Evolutionary conservation across 257 asterid species (phyloP).

Genomic region (Nicotiana benthamiana): DNA sequence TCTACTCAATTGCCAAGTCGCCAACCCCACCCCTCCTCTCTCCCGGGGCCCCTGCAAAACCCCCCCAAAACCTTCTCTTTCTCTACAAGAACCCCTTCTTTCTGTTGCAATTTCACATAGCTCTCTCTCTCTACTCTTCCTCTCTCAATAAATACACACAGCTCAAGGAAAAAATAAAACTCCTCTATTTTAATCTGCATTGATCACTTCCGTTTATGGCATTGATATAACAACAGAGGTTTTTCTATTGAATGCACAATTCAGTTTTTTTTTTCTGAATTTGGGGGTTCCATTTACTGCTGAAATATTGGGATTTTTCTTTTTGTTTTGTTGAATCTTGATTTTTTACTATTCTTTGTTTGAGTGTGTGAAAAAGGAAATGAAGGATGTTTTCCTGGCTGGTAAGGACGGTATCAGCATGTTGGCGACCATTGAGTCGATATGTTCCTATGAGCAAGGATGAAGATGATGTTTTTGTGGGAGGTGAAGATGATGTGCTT

Average conservation of each 20-base stretch:
- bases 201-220: background rate
- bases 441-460: conserved; percentile 75
- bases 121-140: background rate
- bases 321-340: background rate
- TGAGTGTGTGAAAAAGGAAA: conserved; percentile 34
- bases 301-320: background rate
- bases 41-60: no score
- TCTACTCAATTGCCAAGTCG: background rate
- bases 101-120: background rate
- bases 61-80: no score
- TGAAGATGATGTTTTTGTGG: conserved; percentile 30
- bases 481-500: conserved; percentile 47
- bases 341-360: background rate
- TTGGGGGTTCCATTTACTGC: background rate
- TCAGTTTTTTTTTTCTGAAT: background rate
- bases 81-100: no score
- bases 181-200: background rate
- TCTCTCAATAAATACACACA: background rate
- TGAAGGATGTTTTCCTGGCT: conserved; percentile 78
- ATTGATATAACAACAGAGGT: background rate
- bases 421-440: conserved; percentile 63
- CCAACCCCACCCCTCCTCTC: background rate
- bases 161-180: background rate
- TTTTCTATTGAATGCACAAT: background rate
- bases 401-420: conserved; percentile 45